Percentiles rank a stretch among this genome's conserved stretches.
Evolutionary conservation across 768 basidiomycete genomes (phyloP).

Genomic region (Lentinula aciculospora): DNA sequence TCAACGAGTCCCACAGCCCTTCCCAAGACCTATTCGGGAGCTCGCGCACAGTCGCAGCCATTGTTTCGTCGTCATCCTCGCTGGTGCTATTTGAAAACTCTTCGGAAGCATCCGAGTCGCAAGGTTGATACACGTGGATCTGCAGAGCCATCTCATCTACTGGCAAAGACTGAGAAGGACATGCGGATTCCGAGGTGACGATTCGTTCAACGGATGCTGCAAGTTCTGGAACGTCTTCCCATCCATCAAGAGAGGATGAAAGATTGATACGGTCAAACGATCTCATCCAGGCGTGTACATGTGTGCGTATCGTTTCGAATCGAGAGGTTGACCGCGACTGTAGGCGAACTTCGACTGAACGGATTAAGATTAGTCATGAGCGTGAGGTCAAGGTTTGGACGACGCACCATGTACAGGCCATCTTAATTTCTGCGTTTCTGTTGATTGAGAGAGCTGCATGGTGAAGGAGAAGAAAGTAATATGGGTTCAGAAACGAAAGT

Average conservation of each 20-base stretch:
- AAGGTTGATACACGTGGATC: slow-evolving; percentile 86
- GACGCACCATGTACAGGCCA: slow-evolving; percentile 67
- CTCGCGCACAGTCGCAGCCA: slow-evolving; percentile 87
- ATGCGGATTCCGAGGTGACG: slow-evolving; percentile 63
- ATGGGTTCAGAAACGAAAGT: not conserved
- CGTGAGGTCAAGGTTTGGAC: not conserved
- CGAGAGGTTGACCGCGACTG: slow-evolving; percentile 62
- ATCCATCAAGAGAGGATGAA: slow-evolving; percentile 69
- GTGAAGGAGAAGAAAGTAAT: slow-evolving; percentile 14
- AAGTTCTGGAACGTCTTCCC: slow-evolving; percentile 72
- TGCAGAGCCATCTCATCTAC: slow-evolving; percentile 60
- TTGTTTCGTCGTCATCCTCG: slow-evolving; percentile 73
- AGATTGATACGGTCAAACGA: slow-evolving; percentile 65
- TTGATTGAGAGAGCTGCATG: slow-evolving; percentile 17
- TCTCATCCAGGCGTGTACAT: slow-evolving; percentile 49
- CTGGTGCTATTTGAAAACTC: slow-evolving; percentile 62
- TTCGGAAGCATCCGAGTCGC: slow-evolving; percentile 59
- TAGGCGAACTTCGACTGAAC: slow-evolving; percentile 81
- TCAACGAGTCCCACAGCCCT: slow-evolving; percentile 88
- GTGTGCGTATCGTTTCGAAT: slow-evolving; percentile 66
- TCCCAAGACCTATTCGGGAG: slow-evolving; percentile 82
- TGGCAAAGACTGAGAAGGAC: slow-evolving; percentile 45
- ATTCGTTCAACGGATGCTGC: slow-evolving; percentile 73
- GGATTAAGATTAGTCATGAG: not conserved
- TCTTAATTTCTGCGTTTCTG: slow-evolving; percentile 14